Conservation (phyloP, 495 filamentous ascomycete genomes). For the Cercophora newfieldiana region DNA sequence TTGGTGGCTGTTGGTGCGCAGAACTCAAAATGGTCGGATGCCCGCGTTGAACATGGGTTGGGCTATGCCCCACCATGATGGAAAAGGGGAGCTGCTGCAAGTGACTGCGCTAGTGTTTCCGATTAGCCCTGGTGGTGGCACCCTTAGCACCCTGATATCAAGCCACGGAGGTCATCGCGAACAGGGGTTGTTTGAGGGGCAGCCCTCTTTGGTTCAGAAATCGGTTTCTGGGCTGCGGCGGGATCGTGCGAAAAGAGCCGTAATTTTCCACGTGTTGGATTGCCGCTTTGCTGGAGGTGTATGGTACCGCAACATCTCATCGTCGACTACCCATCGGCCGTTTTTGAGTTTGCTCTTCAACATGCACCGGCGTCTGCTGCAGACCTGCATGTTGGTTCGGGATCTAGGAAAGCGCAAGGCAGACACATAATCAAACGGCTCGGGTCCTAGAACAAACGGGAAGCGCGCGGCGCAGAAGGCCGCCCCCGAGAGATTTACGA, state of each 20-base stretch:
- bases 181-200: conserved; percentile 8
- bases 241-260: neutral
- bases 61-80: neutral
- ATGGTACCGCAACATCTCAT: neutral
- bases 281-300: neutral
- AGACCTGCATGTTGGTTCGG: neutral
- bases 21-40: neutral
- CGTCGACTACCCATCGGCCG: neutral
- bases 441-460: neutral
- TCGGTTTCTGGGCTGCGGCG: neutral
- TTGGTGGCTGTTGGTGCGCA: neutral
- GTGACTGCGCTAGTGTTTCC: conserved; percentile 35
- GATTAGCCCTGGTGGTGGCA: conserved; percentile 20
- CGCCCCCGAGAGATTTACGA: neutral
- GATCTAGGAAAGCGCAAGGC: neutral
- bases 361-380: neutral
- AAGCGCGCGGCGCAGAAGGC: neutral
- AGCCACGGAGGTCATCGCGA: neutral
- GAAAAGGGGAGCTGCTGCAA: conserved; percentile 17
- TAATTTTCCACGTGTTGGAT: conserved; percentile 9
- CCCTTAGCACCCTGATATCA: neutral
- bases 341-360: neutral
- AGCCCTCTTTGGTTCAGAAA: neutral
- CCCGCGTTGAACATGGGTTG: neutral
- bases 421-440: neutral